These are phyloP conservation scores for Periconia macrospinosa DNA, from an alignment of 2,329 filamentous ascomycete species.

Conservation along the genomic window DNA sequence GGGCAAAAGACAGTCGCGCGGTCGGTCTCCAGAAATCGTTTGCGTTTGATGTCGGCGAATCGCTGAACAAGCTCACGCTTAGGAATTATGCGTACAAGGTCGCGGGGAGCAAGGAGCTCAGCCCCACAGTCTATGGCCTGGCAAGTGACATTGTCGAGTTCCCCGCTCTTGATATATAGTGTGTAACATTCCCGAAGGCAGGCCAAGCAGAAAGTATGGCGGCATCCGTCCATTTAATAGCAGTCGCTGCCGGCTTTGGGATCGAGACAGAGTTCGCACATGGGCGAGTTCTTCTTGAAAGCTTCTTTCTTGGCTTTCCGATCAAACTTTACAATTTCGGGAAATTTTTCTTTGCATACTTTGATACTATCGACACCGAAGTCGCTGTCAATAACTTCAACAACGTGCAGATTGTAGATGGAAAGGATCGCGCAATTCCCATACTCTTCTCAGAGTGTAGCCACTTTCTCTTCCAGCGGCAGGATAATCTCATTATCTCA, in stretches of 20 bases:
- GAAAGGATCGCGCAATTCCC: constrained; percentile 54
- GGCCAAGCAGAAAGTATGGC: constrained; percentile 80
- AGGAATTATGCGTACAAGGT: constrained; percentile 60
- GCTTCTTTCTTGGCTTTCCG: constrained; percentile 68
- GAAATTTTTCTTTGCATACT: constrained; percentile 35
- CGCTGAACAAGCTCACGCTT: constrained; percentile 70
- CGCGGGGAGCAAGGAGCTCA: constrained; percentile 70
- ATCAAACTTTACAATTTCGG: constrained; percentile 72
- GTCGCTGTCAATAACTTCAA: constrained; percentile 55
- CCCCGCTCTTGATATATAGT: constrained; percentile 77
- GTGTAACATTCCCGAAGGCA: constrained; percentile 85
- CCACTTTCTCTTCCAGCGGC: too few relatives aligned
- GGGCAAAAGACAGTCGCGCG: constrained; percentile 90
- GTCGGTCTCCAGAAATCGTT: constrained; percentile 82
- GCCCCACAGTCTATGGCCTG: constrained; percentile 76
- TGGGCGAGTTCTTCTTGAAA: constrained; percentile 79
- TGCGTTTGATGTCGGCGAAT: constrained; percentile 85
- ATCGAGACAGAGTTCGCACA: constrained; percentile 83
- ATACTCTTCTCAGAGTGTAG: too few relatives aligned
- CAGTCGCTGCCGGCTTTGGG: constrained; percentile 81
- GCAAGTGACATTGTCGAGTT: constrained; percentile 74
- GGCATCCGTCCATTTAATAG: constrained; percentile 54
- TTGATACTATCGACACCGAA: constrained; percentile 50
- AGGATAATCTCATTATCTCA: neutral
- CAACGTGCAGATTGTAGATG: constrained; percentile 59